These are phyloP conservation scores for Aureobasidium pullulans DNA, from an alignment of 2,329 filamentous ascomycete species.

Conservation along the genomic window DNA sequence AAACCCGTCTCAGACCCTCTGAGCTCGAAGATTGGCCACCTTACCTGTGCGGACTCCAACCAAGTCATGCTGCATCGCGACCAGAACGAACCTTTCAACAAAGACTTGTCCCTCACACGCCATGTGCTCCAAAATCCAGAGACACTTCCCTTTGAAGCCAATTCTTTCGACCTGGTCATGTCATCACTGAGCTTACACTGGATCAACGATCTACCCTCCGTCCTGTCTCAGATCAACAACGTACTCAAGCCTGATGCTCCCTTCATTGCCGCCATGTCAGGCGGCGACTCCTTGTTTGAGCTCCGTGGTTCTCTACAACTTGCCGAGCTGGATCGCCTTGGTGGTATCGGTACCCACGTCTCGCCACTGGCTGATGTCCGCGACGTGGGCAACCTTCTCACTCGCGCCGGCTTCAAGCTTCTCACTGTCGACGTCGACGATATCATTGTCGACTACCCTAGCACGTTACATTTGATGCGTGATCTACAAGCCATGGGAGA, in stretches of 20 bases:
- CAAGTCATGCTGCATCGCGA: slow-evolving; percentile 73
- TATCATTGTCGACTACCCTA: slow-evolving; percentile 89
- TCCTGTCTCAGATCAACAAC: slow-evolving; percentile 77
- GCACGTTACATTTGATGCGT: slow-evolving; percentile 82
- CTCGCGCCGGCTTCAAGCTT: slow-evolving; percentile 86
- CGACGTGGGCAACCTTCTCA: slow-evolving; percentile 81
- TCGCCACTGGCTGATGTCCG: slow-evolving; percentile 87
- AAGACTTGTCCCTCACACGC: slow-evolving; percentile 62
- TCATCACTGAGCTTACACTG: slow-evolving; percentile 89
- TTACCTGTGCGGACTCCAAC: slow-evolving; percentile 79
- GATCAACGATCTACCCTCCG: slow-evolving; percentile 90
- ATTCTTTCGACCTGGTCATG: slow-evolving; percentile 81
- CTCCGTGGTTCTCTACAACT: slow-evolving; percentile 88
- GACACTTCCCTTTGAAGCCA: slow-evolving; percentile 64
- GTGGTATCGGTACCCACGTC: slow-evolving; percentile 86
- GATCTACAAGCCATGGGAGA: slow-evolving; percentile 97
- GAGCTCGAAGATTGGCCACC: slow-evolving; percentile 60
- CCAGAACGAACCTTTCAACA: slow-evolving; percentile 64
- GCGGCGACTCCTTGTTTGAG: slow-evolving; percentile 89
- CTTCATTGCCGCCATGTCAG: slow-evolving; percentile 93
- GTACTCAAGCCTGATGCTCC: slow-evolving; percentile 84
- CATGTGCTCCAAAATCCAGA: slow-evolving; percentile 70
- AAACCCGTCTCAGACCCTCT: slow-evolving; percentile 58
- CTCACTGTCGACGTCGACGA: slow-evolving; percentile 96
- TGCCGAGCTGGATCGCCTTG: slow-evolving; percentile 79